phyloP scores from a whole-genome alignment of 257 asterid species.

The Henckelia pumila region DNA sequence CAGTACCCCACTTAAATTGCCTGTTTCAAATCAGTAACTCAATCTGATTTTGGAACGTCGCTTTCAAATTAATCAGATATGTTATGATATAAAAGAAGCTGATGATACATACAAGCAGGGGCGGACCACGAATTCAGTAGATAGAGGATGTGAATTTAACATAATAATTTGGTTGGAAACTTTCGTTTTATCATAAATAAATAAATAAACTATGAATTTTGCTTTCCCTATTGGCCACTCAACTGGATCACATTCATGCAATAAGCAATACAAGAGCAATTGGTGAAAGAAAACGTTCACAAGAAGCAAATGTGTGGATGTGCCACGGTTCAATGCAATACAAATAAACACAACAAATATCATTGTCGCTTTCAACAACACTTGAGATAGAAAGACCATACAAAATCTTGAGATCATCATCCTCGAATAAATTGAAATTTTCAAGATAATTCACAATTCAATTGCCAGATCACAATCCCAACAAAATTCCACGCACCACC shows the following conservation, averaged over 20 bases:
- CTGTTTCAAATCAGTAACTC: no score
- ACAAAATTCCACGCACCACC: constrained; percentile 16
- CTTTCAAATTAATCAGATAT: constrained; percentile 20
- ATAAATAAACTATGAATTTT: no score
- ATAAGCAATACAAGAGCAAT: constrained; percentile 23
- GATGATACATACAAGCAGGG: constrained; percentile 12
- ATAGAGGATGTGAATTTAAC: background rate
- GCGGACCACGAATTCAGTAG: background rate
- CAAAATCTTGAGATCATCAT: background rate
- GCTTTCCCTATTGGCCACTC: background rate
- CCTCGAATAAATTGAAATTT: constrained; percentile 21
- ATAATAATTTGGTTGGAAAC: no score
- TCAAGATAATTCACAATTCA: constrained; percentile 32
- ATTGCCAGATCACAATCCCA: constrained; percentile 32
- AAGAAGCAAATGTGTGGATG: constrained; percentile 16
- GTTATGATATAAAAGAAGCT: constrained; percentile 6
- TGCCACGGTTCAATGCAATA: constrained; percentile 19
- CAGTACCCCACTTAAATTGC: constrained; percentile 23
- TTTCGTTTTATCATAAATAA: no score
- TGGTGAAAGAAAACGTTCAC: constrained; percentile 5
- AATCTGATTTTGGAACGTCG: constrained; percentile 27
- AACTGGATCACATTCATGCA: constrained; percentile 24
- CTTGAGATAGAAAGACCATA: constrained; percentile 19
- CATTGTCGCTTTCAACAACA: constrained; percentile 30
- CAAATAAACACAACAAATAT: constrained; percentile 23